Percentiles rank a stretch among this genome's conserved stretches.
These are phyloP conservation scores for Phytophthora cactorum DNA, from an alignment of 352 stramenopile genomes.

Conservation along the genomic window DNA sequence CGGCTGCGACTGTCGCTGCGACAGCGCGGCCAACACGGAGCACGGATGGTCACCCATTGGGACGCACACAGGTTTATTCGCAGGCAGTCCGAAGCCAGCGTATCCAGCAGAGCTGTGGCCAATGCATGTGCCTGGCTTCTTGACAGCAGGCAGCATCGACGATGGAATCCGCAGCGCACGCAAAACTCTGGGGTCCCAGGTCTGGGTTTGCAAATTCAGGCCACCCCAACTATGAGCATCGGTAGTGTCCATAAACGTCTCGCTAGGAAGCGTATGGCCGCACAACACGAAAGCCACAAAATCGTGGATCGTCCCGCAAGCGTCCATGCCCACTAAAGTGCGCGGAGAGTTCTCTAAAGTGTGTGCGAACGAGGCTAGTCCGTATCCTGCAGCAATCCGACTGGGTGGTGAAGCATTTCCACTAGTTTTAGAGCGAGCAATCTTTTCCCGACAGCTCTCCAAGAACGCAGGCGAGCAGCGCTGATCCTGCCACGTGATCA, in stretches of 20 bases:
- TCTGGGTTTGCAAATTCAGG: conserved; percentile 48
- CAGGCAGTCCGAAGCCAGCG: conserved; percentile 45
- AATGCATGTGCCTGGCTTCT: conserved; percentile 55
- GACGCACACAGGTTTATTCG: conserved; percentile 48
- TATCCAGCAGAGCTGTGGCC: conserved; percentile 33
- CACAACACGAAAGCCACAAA: conserved; percentile 79
- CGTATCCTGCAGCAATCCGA: conserved; percentile 66
- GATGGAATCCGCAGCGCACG: conserved; percentile 62
- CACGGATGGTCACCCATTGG: conserved; percentile 85
- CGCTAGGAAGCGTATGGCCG: conserved; percentile 42
- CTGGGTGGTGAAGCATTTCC: conserved; percentile 22
- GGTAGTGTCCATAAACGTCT: conserved; percentile 73
- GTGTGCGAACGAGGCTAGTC: conserved; percentile 72
- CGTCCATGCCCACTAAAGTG: conserved; percentile 57
- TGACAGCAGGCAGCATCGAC: conserved; percentile 66
- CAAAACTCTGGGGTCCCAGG: conserved; percentile 57
- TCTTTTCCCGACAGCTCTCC: conserved; percentile 31
- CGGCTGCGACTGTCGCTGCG: conserved; percentile 28
- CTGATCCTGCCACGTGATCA: conserved; percentile 86
- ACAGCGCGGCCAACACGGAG: conserved; percentile 65
- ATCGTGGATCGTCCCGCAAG: conserved; percentile 84
- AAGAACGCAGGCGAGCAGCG: conserved; percentile 72
- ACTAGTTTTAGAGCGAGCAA: conserved; percentile 15
- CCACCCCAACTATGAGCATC: conserved; percentile 82
- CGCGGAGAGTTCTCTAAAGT: conserved; percentile 43